Base-by-base conservation (phyloP, 768 basidiomycete genomes). In the Zangia roseola region DNA sequence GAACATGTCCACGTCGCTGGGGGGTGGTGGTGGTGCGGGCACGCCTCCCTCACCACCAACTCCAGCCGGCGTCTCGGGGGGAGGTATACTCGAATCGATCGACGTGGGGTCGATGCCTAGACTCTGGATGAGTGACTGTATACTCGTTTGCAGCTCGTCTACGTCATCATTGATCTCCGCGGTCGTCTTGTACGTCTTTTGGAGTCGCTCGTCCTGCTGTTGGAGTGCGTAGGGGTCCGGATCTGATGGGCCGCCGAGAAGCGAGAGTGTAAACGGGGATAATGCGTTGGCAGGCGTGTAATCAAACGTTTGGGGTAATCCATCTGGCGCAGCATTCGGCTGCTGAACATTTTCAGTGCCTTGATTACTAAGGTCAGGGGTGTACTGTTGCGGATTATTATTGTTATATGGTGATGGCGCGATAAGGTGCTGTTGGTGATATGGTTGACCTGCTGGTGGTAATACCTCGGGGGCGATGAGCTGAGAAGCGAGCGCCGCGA, bases 101-200 rank as follows among this genome's bases (percentile, higher is more conserved):
- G 59, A 13, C 7, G 36, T 50, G 17, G 83, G 73, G 60, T 90
- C 85, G 40, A 88, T 64, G 7, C 86, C 87, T 39, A 91, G 76
- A 40, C 78, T 78, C 53, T 86, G 75, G 25, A 92, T 86, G 51
- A 94, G 72, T 6, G 79, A 78, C 50, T 88, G 79, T 36, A 94
- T 82, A 50, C 80, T 83, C 12, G 69, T 71, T 52, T 86, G 81
- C 45, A 92, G 68, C 31, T 80, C 79, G 53, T 84, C 82, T 23
- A 93, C 87, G 47, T 89, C 86, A 39, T 77, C 75, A 50, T 84
- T 82, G 38, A 93, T 83, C 52, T 86, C 85, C 23, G 74, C 62
- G 0, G 88, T 73, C 28, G 72, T 75, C 40, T 73, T 77, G 74
- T 87, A 90, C 1, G 77, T 69, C 55, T 76, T 74, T 41, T 83